Percentiles rank a stretch among this genome's conserved stretches.
These are phyloP conservation scores for Phycomyces nitens DNA, from an alignment of 192 early-diverging fungal genomes.

Conservation along the genomic window DNA sequence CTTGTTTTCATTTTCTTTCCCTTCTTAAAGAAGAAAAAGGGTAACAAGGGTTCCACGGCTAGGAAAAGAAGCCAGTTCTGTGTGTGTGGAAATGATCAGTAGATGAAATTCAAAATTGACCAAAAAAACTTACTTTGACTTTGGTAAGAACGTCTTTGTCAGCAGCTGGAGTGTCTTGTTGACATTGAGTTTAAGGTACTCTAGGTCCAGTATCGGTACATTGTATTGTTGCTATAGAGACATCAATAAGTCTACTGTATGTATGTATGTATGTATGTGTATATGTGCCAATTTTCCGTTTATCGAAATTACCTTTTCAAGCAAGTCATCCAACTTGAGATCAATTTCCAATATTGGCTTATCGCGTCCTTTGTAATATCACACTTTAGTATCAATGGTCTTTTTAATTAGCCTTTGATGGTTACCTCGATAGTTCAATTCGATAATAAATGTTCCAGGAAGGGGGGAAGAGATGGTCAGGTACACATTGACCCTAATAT, in stretches of 20 bases:
- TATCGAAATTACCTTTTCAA: constrained; percentile 56
- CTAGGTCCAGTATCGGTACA: constrained; percentile 78
- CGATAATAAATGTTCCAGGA: constrained; percentile 87
- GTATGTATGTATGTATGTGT: background rate
- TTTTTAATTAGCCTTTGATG: background rate
- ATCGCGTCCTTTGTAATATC: constrained; percentile 58
- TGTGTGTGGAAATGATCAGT: background rate
- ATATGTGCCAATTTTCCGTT: background rate
- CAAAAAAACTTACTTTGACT: constrained; percentile 36
- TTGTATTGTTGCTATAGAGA: constrained; percentile 82
- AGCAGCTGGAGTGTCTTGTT: constrained; percentile 70
- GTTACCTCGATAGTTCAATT: constrained; percentile 76
- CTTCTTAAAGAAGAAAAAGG: background rate
- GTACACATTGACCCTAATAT: constrained; percentile 78
- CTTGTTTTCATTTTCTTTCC: background rate
- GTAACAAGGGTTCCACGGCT: background rate
- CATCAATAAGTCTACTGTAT: background rate
- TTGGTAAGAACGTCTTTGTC: constrained; percentile 73
- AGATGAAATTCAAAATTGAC: background rate
- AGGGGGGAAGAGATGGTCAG: constrained; percentile 85
- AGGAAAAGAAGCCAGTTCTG: constrained; percentile 27
- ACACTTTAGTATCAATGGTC: background rate
- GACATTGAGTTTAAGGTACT: constrained; percentile 92
- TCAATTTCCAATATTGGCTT: constrained; percentile 94
- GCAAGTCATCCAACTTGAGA: constrained; percentile 78